Evolutionary conservation across 345 rosid genomes (phyloP), one percentile per base, ranked within the genome.

Genomic region (Microthlaspi erraticum): DNA sequence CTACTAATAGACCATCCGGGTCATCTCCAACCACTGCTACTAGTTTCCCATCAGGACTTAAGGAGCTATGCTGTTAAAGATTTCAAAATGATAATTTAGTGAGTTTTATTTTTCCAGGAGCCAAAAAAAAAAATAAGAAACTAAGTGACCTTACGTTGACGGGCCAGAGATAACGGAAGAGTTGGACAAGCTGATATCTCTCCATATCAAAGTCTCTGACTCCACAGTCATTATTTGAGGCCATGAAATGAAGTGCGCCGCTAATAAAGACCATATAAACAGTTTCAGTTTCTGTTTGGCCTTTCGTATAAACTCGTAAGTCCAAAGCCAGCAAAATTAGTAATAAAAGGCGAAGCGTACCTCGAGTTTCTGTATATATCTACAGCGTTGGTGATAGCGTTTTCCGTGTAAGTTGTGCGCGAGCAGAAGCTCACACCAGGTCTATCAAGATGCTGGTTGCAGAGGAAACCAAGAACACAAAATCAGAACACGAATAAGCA

Each of bases 311-410:
- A 43, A 8, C 67, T 38, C 29, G 7, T 9, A 14, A 39, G 13
- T 42, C 6, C 13, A 38, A 50, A 12, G 53, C 42, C 18, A 49
- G 56, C 46, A 46, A 44, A 44, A 13, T 0, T 37, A 8, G 36
- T 29, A 69, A 69, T 44, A 58, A 68, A 73, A 37, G 51, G 76
- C 8, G 14, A 68, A 60, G 54, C 49, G 23, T 66, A 88, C 93
- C 90, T 88, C 9, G 87, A 77, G 60, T 76, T 80, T 46, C 59
- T 85, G 73, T 87, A 94, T 60, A 94, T 91, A 80, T 94, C 97
- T 61, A 91, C 83, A 10, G 97, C 96, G 75, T 91, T 94, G 45
- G 96, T 91, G 72, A 94, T 89, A 7, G 96, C 97, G 69, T 94
- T 91, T 60, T 94, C 96, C 34, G 88, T 91, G 75, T 86, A 80